These are phyloP conservation scores for Beauveria scarabaeidicola DNA, from an alignment of 2,329 filamentous ascomycete species.

Conservation along the genomic window DNA sequence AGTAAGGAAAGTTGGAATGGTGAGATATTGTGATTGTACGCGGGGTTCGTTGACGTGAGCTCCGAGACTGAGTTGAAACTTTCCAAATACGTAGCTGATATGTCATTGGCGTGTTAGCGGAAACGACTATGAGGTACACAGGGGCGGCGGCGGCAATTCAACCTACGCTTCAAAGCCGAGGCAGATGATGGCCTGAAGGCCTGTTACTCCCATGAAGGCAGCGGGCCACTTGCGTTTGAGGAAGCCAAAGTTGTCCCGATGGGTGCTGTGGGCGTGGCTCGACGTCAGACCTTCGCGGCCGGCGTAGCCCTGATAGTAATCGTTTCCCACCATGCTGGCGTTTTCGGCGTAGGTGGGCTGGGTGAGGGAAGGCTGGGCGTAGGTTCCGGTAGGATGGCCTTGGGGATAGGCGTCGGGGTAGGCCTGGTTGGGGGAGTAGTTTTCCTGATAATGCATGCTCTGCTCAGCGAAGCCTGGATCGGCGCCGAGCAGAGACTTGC, in stretches of 20 bases:
- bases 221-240: conserved; percentile 84
- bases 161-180: conserved; percentile 81
- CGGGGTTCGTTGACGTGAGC: conserved; percentile 29
- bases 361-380: conserved; percentile 18
- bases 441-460: conserved; percentile 16
- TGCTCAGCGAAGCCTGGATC: conserved; percentile 30
- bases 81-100: conserved; percentile 75
- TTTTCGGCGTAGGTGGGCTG: conserved; percentile 23
- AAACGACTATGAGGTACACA: background rate
- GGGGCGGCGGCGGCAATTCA: background rate
- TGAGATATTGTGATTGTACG: conserved; percentile 47
- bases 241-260: conserved; percentile 50
- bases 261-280: conserved; percentile 23
- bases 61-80: conserved; percentile 61
- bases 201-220: conserved; percentile 66
- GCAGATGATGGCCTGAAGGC: conserved; percentile 70
- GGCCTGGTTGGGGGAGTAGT: conserved; percentile 14
- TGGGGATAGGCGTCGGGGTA: conserved; percentile 21
- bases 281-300: conserved; percentile 30
- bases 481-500: conserved; percentile 31
- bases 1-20: conserved; percentile 90
- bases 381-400: conserved; percentile 19
- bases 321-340: conserved; percentile 19
- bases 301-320: conserved; percentile 28
- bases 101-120: conserved; percentile 14